Percentiles rank a stretch among this genome's conserved stretches.
Conservation (phyloP, 148 eudicot species). For the Talinum fruticosum region DNA sequence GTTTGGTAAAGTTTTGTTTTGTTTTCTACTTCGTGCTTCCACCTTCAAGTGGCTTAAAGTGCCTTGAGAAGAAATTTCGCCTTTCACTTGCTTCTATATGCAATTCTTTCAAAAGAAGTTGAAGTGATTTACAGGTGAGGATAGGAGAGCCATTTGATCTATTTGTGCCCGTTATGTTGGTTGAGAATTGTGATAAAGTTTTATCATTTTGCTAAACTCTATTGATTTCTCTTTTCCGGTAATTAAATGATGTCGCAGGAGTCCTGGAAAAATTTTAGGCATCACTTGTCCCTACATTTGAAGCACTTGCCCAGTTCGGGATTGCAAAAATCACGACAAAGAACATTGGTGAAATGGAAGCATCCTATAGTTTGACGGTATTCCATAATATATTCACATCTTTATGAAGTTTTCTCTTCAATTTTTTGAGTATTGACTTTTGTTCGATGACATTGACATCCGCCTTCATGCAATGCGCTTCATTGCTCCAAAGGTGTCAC, state of each 20-base stretch:
- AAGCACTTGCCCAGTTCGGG: slow-evolving; percentile 88
- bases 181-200: slow-evolving; percentile 6
- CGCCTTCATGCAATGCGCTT: slow-evolving; percentile 54
- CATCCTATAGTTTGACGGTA: slow-evolving; percentile 95
- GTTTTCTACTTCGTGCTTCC: neutral
- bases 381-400: slow-evolving; percentile 5
- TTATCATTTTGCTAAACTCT: slow-evolving; percentile 1
- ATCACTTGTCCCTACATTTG: slow-evolving; percentile 80
- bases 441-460: no score
- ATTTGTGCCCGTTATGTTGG: no score
- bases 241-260: slow-evolving; percentile 53
- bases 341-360: slow-evolving; percentile 86
- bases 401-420: neutral
- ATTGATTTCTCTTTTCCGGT: neutral
- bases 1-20: neutral
- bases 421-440: neutral
- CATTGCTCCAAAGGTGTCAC: slow-evolving; percentile 83
- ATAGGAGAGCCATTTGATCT: no score
- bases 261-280: slow-evolving; percentile 80
- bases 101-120: no score
- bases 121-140: no score
- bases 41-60: no score
- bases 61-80: no score
- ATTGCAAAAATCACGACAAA: slow-evolving; percentile 67
- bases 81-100: no score